A percentile compares a stretch with the other conserved stretches of the same genome.
phyloP scores from a whole-genome alignment of 345 rosid genomes.

The Linum usitatissimum region DNA sequence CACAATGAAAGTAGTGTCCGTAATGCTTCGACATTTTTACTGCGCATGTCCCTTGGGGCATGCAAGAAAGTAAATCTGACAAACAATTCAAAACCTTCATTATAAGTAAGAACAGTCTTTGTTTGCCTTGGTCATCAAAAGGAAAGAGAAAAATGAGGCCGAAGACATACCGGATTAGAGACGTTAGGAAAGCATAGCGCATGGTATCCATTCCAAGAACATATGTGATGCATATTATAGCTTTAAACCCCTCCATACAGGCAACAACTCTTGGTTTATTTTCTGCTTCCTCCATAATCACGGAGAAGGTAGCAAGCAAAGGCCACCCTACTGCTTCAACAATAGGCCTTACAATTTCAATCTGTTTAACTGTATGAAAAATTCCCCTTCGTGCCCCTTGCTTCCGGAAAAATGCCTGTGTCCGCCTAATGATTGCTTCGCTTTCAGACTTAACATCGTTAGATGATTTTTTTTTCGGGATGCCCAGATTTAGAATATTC shows the following conservation, averaged over 20 bases:
- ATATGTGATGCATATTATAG: constrained; percentile 84
- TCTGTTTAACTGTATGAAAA: constrained; percentile 62
- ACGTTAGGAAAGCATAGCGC: constrained; percentile 97
- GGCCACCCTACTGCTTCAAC: constrained; percentile 99
- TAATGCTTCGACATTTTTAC: constrained; percentile 96
- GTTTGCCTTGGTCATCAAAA: background rate
- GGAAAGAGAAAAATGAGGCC: background rate
- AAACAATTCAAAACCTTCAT: constrained; percentile 11
- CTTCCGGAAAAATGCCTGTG: constrained; percentile 83
- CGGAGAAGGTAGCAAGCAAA: constrained; percentile 91
- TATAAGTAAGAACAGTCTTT: constrained; percentile 3
- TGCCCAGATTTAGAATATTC: constrained; percentile 75
- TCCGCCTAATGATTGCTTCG: constrained; percentile 78
- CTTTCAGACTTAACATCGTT: constrained; percentile 74
- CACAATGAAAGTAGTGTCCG: constrained; percentile 68
- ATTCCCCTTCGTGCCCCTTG: constrained; percentile 83
- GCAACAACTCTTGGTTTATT: constrained; percentile 79
- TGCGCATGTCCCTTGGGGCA: constrained; percentile 91
- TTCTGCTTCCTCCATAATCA: constrained; percentile 98
- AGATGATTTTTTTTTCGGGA: constrained; percentile 61
- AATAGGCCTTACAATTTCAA: constrained; percentile 87
- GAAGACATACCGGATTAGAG: constrained; percentile 67
- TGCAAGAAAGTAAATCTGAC: constrained; percentile 95
- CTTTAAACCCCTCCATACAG: constrained; percentile 98
- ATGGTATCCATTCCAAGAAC: constrained; percentile 98